Percentiles rank a stretch among this genome's conserved stretches.
These are phyloP conservation scores for Leccinum subrobustum DNA, from an alignment of 1,284 basidiomycete genomes.

Conservation along the genomic window DNA sequence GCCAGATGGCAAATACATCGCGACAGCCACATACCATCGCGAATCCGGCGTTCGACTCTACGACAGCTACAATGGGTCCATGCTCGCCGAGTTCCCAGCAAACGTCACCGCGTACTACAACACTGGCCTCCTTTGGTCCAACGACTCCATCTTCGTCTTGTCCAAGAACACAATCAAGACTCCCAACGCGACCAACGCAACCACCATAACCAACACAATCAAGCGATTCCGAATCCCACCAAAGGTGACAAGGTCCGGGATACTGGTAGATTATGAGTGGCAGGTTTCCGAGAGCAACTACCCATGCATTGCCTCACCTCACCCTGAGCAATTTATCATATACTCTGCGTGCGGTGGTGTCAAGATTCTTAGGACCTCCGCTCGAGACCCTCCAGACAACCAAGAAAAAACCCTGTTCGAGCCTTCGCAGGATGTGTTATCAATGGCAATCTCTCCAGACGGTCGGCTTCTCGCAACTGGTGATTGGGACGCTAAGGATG, in stretches of 20 bases:
- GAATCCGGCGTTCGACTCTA: constrained; percentile 10
- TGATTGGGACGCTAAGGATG: neutral
- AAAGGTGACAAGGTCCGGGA: neutral
- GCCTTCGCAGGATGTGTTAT: constrained; percentile 2
- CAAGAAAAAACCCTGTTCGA: neutral
- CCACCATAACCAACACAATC: neutral
- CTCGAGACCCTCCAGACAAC: neutral
- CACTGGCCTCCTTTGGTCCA: constrained; percentile 12
- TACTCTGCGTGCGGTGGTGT: neutral
- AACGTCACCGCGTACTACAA: constrained; percentile 12
- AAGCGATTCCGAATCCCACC: neutral
- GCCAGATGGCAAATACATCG: neutral
- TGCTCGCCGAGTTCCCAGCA: neutral
- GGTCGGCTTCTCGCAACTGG: neutral
- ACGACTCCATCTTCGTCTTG: constrained; percentile 6
- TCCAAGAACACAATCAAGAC: constrained; percentile 2
- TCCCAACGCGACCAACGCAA: neutral
- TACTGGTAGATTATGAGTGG: neutral
- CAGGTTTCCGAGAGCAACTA: constrained; percentile 2
- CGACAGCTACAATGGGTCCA: constrained; percentile 1
- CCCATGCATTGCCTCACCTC: constrained; percentile 12
- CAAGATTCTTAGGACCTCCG: neutral
- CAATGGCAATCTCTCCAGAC: constrained; percentile 10
- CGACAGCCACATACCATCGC: constrained; percentile 7
- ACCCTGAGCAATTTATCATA: constrained; percentile 1